Evolutionary conservation across 495 filamentous ascomycete genomes (phyloP), one percentile per base, ranked within the genome.

Genomic region (Collariella sp.): DNA sequence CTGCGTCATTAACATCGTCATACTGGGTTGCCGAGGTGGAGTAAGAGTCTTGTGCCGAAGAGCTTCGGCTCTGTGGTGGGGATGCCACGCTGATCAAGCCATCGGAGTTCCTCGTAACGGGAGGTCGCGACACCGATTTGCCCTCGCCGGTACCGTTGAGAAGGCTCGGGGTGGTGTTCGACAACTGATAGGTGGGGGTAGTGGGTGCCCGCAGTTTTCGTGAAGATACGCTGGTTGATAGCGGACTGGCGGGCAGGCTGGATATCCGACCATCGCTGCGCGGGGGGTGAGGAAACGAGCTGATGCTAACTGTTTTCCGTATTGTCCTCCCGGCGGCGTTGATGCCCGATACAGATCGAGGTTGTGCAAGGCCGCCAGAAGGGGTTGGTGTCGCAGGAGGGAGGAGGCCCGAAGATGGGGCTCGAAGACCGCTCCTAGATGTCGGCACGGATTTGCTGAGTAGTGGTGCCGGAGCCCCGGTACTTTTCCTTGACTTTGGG

Each of bases 261-360:
- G 70, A 59, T 41, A 72, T 64, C 54, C 80, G 76, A 34, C 76
- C 70, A 38, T 72, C 76, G 5, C 77, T 75, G 54, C 81, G 84
- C 18, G 90, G 90, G 26, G 90, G 90, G 54, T 91, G 87, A n/a
- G 90, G 90, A 64, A 96, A 96, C 1, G 89, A 82, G 50, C 88
- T 88, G 57, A 95, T 94, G 70, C 89, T 95, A 55, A 94, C 85
- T 0, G 86, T 87, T 63, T 89, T 88, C 55, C 90, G 80, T 50
- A 95, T 62, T n/a, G 79, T 80, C 63, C 80, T 89, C 9, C 75
- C 69, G 9, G 81, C 71, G 10, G 76, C 72, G 50, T 77, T 81
- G 40, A 73, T 52, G 9, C 68, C 72, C 39, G 77, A 73, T 0
- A 77, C 70, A 9, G 78, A 67, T 53, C 71, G 75, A 1, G 78